phyloP scores from a whole-genome alignment of 129 eudicot genomes.

The Lactuca saligna region DNA sequence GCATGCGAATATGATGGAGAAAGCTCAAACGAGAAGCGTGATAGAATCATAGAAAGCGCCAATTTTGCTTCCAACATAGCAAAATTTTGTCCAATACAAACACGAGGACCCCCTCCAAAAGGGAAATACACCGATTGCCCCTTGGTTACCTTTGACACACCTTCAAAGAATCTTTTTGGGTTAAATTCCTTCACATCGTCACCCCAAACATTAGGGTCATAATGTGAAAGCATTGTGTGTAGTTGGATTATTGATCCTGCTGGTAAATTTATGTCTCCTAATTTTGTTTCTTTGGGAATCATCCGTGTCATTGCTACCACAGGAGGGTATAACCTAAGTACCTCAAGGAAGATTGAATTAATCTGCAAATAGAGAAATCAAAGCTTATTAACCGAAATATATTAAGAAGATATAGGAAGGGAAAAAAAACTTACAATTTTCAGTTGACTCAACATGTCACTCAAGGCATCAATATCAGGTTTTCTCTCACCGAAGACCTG shows the following conservation, averaged over 20 bases:
- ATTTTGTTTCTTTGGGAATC: constrained; percentile 15
- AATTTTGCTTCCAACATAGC: constrained; percentile 12
- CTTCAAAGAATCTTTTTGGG: constrained; percentile 6
- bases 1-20: constrained; percentile 13
- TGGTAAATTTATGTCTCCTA: constrained; percentile 16
- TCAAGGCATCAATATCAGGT: constrained; percentile 30
- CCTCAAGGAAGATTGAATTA: constrained; percentile 13
- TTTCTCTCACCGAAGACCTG: constrained; percentile 24
- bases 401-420: too few relatives aligned
- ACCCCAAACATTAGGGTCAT: constrained; percentile 12
- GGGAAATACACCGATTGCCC: constrained; percentile 6
- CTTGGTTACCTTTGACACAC: background rate
- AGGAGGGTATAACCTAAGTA: constrained; percentile 24
- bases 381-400: too few relatives aligned
- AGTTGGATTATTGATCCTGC: background rate
- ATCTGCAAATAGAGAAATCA: background rate
- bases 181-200: constrained; percentile 3
- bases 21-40: background rate
- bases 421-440: constrained; percentile 35
- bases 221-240: constrained; percentile 19
- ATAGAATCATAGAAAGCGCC: background rate
- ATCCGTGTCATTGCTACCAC: constrained; percentile 12
- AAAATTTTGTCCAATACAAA: constrained; percentile 16
- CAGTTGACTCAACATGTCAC: constrained; percentile 31
- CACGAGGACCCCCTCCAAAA: constrained; percentile 20